Percentiles rank a stretch among this genome's conserved stretches.
Conservation (phyloP, 2,329 filamentous ascomycete genomes). For the Trichoderma semiorbis region DNA sequence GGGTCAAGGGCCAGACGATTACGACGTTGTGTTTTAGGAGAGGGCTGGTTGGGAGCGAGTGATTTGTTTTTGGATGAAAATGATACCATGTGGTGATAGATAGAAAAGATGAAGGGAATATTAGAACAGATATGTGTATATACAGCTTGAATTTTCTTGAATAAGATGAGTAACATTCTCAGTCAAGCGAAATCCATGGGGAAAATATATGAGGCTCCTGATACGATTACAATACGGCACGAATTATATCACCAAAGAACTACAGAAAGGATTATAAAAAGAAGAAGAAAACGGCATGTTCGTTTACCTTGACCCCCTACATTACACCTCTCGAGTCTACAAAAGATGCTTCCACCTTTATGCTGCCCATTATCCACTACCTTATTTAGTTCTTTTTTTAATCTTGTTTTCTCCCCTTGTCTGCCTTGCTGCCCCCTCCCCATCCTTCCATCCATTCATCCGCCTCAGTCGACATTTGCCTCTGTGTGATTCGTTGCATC, state of each 20-base stretch:
- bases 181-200: background rate
- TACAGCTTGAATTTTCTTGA: background rate
- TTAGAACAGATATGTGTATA: background rate
- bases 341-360: constrained; percentile 1
- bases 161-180: background rate
- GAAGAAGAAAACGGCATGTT: background rate
- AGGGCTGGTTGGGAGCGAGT: background rate
- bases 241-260: background rate
- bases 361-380: background rate
- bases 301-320: background rate
- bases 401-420: background rate
- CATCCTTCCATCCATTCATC: background rate
- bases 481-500: background rate
- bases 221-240: background rate
- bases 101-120: background rate
- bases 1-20: constrained; percentile 82
- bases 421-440: background rate
- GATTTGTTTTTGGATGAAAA: background rate
- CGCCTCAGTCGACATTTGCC: background rate
- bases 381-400: background rate
- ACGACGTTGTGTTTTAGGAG: constrained; percentile 73
- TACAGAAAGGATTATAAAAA: background rate
- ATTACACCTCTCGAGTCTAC: constrained; percentile 1
- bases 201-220: background rate
- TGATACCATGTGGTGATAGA: background rate